Evolutionary conservation across 1,284 basidiomycete species (phyloP), one percentile per base, ranked within the genome.

Genomic region (Thelephora terrestris): DNA sequence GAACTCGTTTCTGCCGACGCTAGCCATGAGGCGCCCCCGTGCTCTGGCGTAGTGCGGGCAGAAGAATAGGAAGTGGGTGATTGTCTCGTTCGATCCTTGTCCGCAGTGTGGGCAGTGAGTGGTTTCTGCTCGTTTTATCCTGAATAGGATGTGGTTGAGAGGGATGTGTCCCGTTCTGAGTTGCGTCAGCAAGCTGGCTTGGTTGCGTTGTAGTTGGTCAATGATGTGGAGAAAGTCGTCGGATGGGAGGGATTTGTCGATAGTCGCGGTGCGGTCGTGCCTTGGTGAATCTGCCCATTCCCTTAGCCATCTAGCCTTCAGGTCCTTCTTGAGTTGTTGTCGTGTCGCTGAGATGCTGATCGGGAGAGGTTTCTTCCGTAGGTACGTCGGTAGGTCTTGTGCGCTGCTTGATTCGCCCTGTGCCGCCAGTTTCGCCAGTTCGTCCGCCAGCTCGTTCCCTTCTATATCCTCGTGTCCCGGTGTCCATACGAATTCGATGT

Each of bases 371-470:
- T 21, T 47, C 29, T 43, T 48, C n/a, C 34, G 10, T 0, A 57
- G 55, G 3, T 20, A 10, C 1, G 3, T 5, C 0, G 55, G 57
- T 23, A 58, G 50, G 5, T 4, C 7, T 3, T 7, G 3, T 0
- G 18, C 18, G 4, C 16, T 9, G 32, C 44, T 50, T 7, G 39
- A 23, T 2, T 52, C 23, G 2, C 52, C 52, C 6, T 37, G 25
- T 5, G 56, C 57, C 7, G 56, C 57, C 18, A 42, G 35, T 47
- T 57, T 61, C 6, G 50, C 52, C 37, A 52, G 37, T 61, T n/a
- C n/a, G n/a, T n/a, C n/a, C n/a, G n/a, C n/a, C n/a, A n/a, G n/a
- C n/a, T n/a, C n/a, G n/a, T n/a, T 59, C 7, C 58, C 58, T n/a
- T 35, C 32, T 1, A 57, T 23, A 25, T 47, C 55, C 1, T 45